These are phyloP conservation scores for Cladosporium sp. DNA, from an alignment of 2,329 filamentous ascomycete genomes.

Conservation along the genomic window DNA sequence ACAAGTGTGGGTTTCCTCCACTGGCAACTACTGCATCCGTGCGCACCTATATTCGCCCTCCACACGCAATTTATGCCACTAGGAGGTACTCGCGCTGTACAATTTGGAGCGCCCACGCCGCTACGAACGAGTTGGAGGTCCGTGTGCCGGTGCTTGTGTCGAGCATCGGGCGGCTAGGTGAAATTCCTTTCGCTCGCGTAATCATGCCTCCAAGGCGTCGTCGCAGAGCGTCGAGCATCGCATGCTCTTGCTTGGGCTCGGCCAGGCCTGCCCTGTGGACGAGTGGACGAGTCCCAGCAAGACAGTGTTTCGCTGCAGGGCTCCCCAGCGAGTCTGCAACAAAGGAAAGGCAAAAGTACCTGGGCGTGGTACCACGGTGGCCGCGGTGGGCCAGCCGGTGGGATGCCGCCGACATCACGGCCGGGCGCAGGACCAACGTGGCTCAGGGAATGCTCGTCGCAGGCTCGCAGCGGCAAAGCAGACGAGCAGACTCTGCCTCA, in stretches of 20 bases:
- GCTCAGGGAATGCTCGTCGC: not conserved
- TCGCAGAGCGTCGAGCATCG: not conserved
- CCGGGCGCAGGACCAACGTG: slow-evolving; percentile 1
- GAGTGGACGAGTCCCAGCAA: slow-evolving; percentile 5
- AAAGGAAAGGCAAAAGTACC: not conserved
- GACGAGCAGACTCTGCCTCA: no score
- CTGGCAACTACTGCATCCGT: not conserved
- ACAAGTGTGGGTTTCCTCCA: not conserved
- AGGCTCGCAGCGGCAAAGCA: no score
- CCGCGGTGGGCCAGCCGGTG: slow-evolving; percentile 3
- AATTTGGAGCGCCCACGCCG: not conserved
- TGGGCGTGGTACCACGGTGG: no score
- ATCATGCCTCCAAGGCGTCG: not conserved
- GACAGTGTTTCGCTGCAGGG: slow-evolving; percentile 8
- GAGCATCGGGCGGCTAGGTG: slow-evolving; percentile 8
- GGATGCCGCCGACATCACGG: slow-evolving; percentile 11
- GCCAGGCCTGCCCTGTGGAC: slow-evolving; percentile 2
- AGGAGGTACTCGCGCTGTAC: not conserved
- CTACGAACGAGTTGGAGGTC: slow-evolving; percentile 2
- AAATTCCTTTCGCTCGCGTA: slow-evolving; percentile 5
- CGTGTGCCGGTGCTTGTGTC: not conserved
- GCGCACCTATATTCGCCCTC: slow-evolving; percentile 4
- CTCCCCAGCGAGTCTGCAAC: slow-evolving; percentile 5
- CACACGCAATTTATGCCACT: not conserved
- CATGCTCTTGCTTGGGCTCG: not conserved